Base-by-base conservation (phyloP, 2,329 filamentous ascomycete genomes). In the Colletotrichum sp. region DNA sequence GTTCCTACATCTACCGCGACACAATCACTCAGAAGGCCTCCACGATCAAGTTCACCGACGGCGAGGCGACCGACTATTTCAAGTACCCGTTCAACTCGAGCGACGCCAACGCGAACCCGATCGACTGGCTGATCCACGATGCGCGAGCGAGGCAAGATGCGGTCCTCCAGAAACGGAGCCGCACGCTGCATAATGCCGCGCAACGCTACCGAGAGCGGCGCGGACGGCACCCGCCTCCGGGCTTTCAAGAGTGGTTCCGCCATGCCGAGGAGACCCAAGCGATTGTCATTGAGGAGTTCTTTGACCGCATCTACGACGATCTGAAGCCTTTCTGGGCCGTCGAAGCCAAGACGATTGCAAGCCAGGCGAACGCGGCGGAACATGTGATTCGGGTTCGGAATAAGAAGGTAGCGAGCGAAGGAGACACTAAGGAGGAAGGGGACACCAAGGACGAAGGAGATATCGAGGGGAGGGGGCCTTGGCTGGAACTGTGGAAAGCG, bases 261-360 rank as follows among this genome's bases (percentile, higher is more conserved):
- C 91, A 90, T 72, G 91, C 92, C 8, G 79, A 83, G 24, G 85
- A 89, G 30, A 85, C 85, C 59, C 84, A 90, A 44, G 88, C 90
- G n/a, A 82, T 92, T 71, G 85, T 93, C 12, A 86, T 93, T 52
- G 92, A 93, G 79, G 89, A 92, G 70, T 93, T 91, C 79, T 93
- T 92, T 83, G 90, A 92, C 80, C 90, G 91, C 75, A 91, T 93
- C 73, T 91, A 92, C 84, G 89, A 92, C 77, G 92, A 94, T 80
- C 80, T 93, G 69, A 85, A 89, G 62, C 92, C 92, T 3, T 92
- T 91, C 79, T 93, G 91, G 91, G 90, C 86, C 3, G 82, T 91
- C 39, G 88, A 90, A 36, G 82, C 86, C 21, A 82, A 84, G 36
- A 83, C 86, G 65, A 81, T 85, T 13, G 82, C 82, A 62, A 78